These are phyloP conservation scores for Colletotrichum sansevieriae DNA, from an alignment of 2,329 filamentous ascomycete genomes.

Conservation along the genomic window DNA sequence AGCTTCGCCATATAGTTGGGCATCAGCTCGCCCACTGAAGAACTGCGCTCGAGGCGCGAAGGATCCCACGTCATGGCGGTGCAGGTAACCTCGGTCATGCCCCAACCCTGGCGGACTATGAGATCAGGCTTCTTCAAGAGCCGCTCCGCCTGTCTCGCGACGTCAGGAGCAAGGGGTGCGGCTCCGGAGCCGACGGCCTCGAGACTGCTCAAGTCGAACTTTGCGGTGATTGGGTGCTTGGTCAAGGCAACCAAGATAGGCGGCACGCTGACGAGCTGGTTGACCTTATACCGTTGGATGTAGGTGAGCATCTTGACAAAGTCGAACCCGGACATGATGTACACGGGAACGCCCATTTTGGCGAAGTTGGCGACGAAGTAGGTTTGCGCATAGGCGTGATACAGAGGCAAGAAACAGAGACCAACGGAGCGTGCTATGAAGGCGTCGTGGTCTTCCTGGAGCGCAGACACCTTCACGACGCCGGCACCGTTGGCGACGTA, in stretches of 20 bases:
- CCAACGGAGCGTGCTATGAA: slow-evolving; percentile 55
- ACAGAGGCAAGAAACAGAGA: slow-evolving; percentile 82
- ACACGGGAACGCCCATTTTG: slow-evolving; percentile 73
- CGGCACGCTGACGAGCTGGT: slow-evolving; percentile 75
- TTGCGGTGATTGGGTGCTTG: slow-evolving; percentile 75
- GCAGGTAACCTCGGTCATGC: slow-evolving; percentile 88
- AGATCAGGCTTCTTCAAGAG: slow-evolving; percentile 52
- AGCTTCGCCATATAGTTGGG: slow-evolving; percentile 79
- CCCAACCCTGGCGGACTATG: slow-evolving; percentile 77
- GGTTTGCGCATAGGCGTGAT: slow-evolving; percentile 80
- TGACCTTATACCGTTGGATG: slow-evolving; percentile 77
- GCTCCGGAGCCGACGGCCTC: slow-evolving; percentile 73
- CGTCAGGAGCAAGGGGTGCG: slow-evolving; percentile 74
- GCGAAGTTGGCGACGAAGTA: slow-evolving; percentile 73
- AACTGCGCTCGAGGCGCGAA: slow-evolving; percentile 52
- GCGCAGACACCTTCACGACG: slow-evolving; percentile 61
- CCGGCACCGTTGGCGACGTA: slow-evolving; percentile 79
- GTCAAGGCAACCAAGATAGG: slow-evolving; percentile 80
- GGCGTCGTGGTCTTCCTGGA: slow-evolving; percentile 62
- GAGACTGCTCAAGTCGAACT: slow-evolving; percentile 78
- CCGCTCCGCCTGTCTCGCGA: slow-evolving; percentile 69
- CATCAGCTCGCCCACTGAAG: slow-evolving; percentile 74
- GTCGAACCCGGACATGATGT: slow-evolving; percentile 84
- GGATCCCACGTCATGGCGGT: slow-evolving; percentile 76
- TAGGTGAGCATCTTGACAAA: slow-evolving; percentile 78